These are phyloP conservation scores for Fusarium torulosum DNA, from an alignment of 2,329 filamentous ascomycete species.

Conservation along the genomic window DNA sequence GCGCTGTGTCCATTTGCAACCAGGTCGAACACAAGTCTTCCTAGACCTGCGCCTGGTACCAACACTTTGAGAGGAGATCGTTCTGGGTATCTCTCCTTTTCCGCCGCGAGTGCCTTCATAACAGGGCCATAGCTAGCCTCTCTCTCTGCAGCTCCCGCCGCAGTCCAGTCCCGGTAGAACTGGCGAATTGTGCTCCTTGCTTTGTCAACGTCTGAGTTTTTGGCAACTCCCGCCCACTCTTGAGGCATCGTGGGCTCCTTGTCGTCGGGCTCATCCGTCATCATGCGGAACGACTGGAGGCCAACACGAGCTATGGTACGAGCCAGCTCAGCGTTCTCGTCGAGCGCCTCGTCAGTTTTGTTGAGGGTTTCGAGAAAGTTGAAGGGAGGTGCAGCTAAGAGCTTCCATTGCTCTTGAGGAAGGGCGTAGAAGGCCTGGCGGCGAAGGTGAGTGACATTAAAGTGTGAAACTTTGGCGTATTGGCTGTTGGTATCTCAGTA, in stretches of 20 bases:
- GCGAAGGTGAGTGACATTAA: conserved; percentile 90
- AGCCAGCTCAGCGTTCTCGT: conserved; percentile 86
- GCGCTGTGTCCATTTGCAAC: conserved; percentile 77
- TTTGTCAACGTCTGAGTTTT: conserved; percentile 84
- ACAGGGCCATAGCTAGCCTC: conserved; percentile 83
- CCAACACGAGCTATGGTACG: conserved; percentile 80
- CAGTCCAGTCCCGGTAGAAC: conserved; percentile 95
- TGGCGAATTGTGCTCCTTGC: conserved; percentile 92
- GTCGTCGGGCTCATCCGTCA: conserved; percentile 53
- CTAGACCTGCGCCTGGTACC: conserved; percentile 90
- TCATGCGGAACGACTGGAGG: conserved; percentile 74
- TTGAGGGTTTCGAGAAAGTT: conserved; percentile 83
- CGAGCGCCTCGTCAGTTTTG: conserved; percentile 87
- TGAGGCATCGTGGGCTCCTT: conserved; percentile 63
- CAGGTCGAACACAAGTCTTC: conserved; percentile 89
- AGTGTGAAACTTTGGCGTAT: conserved; percentile 87
- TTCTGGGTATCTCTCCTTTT: conserved; percentile 53
- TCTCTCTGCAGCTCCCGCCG: conserved; percentile 79
- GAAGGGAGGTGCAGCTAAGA: conserved; percentile 85
- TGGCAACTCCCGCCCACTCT: conserved; percentile 79
- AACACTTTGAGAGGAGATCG: conserved; percentile 72
- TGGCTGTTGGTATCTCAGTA: conserved; percentile 66
- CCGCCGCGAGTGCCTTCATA: conserved; percentile 70
- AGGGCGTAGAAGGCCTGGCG: conserved; percentile 94
- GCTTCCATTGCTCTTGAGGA: conserved; percentile 83